Base-by-base conservation (phyloP, 1,284 basidiomycete genomes). In the Ceratobasidium sp. region DNA sequence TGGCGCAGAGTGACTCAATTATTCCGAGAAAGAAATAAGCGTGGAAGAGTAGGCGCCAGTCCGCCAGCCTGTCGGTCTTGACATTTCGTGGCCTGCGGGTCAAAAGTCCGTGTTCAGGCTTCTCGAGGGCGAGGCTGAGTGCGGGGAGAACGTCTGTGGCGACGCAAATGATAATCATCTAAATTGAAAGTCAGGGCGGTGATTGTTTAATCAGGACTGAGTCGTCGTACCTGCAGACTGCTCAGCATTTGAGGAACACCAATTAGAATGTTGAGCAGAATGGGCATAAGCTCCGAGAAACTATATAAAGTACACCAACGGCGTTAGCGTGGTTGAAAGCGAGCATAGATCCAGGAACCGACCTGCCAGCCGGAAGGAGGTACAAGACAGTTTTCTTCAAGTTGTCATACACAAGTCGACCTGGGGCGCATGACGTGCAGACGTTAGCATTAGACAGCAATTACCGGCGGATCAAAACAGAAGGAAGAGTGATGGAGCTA, bases 361-460 rank as follows among this genome's bases (percentile, higher is more conserved):
- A 73, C 24, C 50, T 79, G 19, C 79, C 79, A 22, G 82, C 82
- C n/a, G 83, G 83, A 8, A 84, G 80, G 15, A 84, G 80, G 76
- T 83, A 81, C 73, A 85, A 73, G 77, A 82, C 74, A 74, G 82
- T 82, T 81, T 86, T 86, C 79, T 89, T 87, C 63, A 93, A 81
- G 79, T 93, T 93, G 79, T 91, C 89, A 80, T 89, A 92, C 27
- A 90, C 89, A 19, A 92, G 83, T 27, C 90, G 87, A 63, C 90
- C 89, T 80, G 83, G 0, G 51, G 6, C 15, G 14, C 1, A 33
- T 62, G 66, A 36, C 41, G 48, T 59, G 36, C 44, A 57, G 19
- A 24, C 1, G 19, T 74, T n/a, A 56, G 27, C 59, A 62, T 24
- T 41, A 14, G 22, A 45, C 59, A 11, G 17, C 17, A 27, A 9